Conservation (phyloP, 768 basidiomycete genomes). For the Holtermannia corniformis region DNA sequence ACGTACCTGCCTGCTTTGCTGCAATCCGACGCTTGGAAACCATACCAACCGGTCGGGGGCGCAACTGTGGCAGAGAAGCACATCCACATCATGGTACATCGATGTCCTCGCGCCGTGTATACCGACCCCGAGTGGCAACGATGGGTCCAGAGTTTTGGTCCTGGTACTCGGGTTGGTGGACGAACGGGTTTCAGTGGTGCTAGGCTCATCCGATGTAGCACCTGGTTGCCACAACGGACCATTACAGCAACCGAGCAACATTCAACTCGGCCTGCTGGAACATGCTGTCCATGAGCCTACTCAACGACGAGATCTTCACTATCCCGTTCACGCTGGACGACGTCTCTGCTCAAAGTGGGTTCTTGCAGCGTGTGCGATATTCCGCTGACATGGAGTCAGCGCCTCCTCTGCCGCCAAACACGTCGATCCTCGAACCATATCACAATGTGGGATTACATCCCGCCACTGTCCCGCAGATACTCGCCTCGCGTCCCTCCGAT, state of each 20-base stretch:
- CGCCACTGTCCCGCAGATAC: slow-evolving; percentile 4
- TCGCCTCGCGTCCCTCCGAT: slow-evolving; percentile 15
- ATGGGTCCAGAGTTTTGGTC: slow-evolving; percentile 63
- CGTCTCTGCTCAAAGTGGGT: slow-evolving; percentile 35
- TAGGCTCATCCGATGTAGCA: slow-evolving; percentile 63
- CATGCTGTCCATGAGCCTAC: slow-evolving; percentile 59
- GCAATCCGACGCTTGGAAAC: slow-evolving; percentile 6
- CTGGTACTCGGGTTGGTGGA: slow-evolving; percentile 53
- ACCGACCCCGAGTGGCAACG: slow-evolving; percentile 58
- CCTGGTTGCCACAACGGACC: slow-evolving; percentile 57
- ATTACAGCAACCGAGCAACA: slow-evolving; percentile 56
- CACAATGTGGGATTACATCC: slow-evolving; percentile 27
- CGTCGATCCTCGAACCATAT: slow-evolving; percentile 43
- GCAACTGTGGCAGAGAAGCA: slow-evolving; percentile 39
- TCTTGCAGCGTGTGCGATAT: slow-evolving; percentile 16
- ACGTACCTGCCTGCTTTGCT: slow-evolving; percentile 12
- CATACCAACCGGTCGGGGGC: slow-evolving; percentile 7
- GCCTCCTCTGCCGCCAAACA: slow-evolving; percentile 48
- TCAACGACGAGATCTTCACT: slow-evolving; percentile 66
- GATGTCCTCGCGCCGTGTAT: slow-evolving; percentile 61
- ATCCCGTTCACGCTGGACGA: slow-evolving; percentile 50
- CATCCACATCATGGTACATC: slow-evolving; percentile 49
- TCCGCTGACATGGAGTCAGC: slow-evolving; percentile 16
- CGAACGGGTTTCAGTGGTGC: background rate
- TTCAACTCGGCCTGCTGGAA: slow-evolving; percentile 66